Percentiles rank a stretch among this genome's conserved stretches.
Evolutionary conservation across 129 eudicot genomes (phyloP).

Genomic region (Flaveria brownii): DNA sequence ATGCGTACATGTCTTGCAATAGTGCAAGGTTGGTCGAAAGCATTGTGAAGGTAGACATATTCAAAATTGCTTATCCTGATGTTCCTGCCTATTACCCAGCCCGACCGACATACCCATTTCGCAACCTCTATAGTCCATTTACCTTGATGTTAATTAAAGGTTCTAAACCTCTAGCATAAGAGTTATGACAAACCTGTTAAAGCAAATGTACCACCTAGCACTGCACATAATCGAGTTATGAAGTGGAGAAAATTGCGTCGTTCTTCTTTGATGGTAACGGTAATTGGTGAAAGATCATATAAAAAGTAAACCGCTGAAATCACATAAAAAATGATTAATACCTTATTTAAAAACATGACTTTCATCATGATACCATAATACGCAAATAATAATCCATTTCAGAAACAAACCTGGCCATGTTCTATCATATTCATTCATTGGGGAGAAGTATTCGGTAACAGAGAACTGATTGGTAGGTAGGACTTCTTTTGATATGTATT

Average conservation of each 20-base stretch:
- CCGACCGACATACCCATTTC: background rate
- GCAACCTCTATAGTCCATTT: background rate
- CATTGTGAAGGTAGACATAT: too few relatives aligned
- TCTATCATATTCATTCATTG: constrained; percentile 73
- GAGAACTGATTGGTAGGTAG: constrained; percentile 96
- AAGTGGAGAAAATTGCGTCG: constrained; percentile 96
- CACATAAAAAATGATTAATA: constrained; percentile 1
- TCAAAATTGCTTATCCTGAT: background rate
- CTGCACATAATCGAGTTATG: constrained; percentile 97
- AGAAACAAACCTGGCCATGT: constrained; percentile 92
- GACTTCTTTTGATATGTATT: constrained; percentile 80
- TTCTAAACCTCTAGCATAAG: constrained; percentile 19
- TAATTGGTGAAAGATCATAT: constrained; percentile 96
- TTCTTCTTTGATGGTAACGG: constrained; percentile 92
- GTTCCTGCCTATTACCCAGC: background rate
- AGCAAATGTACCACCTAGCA: constrained; percentile 97
- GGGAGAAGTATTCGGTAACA: constrained; percentile 92
- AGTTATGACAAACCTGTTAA: constrained; percentile 69
- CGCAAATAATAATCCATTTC: background rate
- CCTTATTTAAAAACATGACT: background rate
- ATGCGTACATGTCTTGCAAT: too few relatives aligned
- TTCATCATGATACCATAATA: constrained; percentile 8
- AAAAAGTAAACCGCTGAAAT: constrained; percentile 93
- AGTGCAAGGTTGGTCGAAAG: too few relatives aligned
- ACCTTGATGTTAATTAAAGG: constrained; percentile 18